Evolutionary conservation across 257 asterid species (phyloP), one percentile per base, ranked within the genome.

Genomic region (Apocynum venetum): DNA sequence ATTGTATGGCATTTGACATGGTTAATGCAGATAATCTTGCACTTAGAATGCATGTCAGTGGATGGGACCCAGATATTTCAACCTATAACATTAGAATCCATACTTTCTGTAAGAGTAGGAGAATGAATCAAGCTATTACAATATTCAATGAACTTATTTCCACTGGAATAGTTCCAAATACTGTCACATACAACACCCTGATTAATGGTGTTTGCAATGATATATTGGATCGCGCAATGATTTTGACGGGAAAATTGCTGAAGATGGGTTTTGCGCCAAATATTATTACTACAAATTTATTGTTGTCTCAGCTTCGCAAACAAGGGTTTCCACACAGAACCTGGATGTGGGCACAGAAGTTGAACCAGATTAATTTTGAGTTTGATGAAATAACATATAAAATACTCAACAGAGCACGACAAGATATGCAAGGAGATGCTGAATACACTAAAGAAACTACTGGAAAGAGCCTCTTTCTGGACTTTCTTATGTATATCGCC

Each of bases 181-280:
- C 90, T 9, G 94, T 91, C 80, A 95, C 99, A 20, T 95, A 89
- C 87, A 95, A 95, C 79, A 93, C 96, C 79, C 83, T 93, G 85
- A 59, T 95, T 87, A 91, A 75, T 73, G 93, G 91, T 63, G 80
- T 87, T 55, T 91, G 99, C 79, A 86, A 85, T 79, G 97, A 91
- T 84, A 87, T 93, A 83, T 84, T 91, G 78, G 99, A 90, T 40
- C 92, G 92, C 64, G 97, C 99, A 8, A 90, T 90, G 96, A 85
- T 95, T 80, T 83, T 93, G 89, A 83, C 97, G 0, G 99, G 89
- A 41, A 95, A 87, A 78, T 83, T 95, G 88, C 96, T 93, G 61
- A 95, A 91, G 89, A 85, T 89, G 90, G 96, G 94, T 12, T 95
- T 91, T 85, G 89, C 89, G 55, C 99, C 98, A 1, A 89, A 95